These are phyloP conservation scores for Dothistroma septosporum DNA, from an alignment of 2,329 filamentous ascomycete genomes.

Conservation along the genomic window DNA sequence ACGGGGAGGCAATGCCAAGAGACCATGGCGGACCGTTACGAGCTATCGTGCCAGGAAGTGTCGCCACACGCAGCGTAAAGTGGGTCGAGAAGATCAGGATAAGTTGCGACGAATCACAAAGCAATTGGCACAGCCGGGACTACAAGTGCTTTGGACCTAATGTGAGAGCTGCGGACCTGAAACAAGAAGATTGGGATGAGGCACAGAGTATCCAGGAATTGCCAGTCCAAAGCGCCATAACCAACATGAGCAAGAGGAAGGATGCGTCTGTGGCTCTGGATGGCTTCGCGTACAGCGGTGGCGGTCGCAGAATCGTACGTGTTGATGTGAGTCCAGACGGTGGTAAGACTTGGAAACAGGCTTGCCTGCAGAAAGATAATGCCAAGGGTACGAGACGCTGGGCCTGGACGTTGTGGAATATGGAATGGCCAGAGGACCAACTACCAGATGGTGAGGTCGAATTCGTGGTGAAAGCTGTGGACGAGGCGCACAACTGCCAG, in stretches of 20 bases:
- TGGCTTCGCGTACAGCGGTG: constrained; percentile 66
- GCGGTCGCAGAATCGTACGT: constrained; percentile 61
- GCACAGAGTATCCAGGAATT: constrained; percentile 65
- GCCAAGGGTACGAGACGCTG: constrained; percentile 50
- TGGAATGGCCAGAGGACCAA: constrained; percentile 39
- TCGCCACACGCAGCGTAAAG: constrained; percentile 62
- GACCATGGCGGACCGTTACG: constrained; percentile 65
- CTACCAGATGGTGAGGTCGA: constrained; percentile 36
- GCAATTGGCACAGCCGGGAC: constrained; percentile 63
- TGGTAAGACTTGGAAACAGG: constrained; percentile 62
- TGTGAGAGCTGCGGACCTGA: constrained; percentile 34
- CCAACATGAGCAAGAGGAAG: constrained; percentile 33
- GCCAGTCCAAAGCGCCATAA: constrained; percentile 65
- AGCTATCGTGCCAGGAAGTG: constrained; percentile 58
- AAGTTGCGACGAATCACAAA: constrained; percentile 62
- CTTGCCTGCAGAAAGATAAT: constrained; percentile 53
- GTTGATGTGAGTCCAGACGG: constrained; percentile 64
- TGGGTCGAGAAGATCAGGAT: constrained; percentile 59
- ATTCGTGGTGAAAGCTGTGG: constrained; percentile 62
- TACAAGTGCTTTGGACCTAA: constrained; percentile 64
- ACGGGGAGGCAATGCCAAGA: constrained; percentile 58
- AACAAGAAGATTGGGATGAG: constrained; percentile 56
- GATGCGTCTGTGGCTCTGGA: constrained; percentile 38
- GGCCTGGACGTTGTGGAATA: constrained; percentile 64
- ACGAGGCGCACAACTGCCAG: constrained; percentile 64